Conservation (phyloP, 768 basidiomycete species). For the Suillus americanus region DNA sequence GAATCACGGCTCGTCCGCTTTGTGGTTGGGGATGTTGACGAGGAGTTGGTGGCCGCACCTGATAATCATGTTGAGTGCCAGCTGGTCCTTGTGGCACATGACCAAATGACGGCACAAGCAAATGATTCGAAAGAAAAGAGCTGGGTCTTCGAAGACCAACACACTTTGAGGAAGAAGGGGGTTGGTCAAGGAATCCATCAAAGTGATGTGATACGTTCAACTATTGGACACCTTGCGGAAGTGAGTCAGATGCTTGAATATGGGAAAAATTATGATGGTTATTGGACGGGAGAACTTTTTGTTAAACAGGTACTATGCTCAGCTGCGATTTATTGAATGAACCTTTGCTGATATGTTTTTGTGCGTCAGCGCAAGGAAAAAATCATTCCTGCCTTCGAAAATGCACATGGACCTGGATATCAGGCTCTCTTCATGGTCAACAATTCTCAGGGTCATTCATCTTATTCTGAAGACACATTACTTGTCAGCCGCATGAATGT, state of each 20-base stretch:
- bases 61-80: no score
- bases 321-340: background rate
- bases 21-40: no score
- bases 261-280: conserved; percentile 45
- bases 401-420: conserved; percentile 18
- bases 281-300: conserved; percentile 36
- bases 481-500: conserved; percentile 21
- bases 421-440: conserved; percentile 40
- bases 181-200: conserved; percentile 38
- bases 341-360: conserved; percentile 4
- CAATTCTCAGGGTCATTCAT: conserved; percentile 41
- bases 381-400: conserved; percentile 16
- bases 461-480: conserved; percentile 6
- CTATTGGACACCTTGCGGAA: conserved; percentile 30
- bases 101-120: no score
- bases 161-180: conserved; percentile 38
- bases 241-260: conserved; percentile 38
- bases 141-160: conserved; percentile 31
- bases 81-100: no score
- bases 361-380: conserved; percentile 13
- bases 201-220: conserved; percentile 37
- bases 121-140: no score
- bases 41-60: no score
- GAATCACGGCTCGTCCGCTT: no score
- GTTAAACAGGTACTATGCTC: conserved; percentile 28